Base-by-base conservation (phyloP, 2,329 filamentous ascomycete species). In the Septoria linicola region DNA sequence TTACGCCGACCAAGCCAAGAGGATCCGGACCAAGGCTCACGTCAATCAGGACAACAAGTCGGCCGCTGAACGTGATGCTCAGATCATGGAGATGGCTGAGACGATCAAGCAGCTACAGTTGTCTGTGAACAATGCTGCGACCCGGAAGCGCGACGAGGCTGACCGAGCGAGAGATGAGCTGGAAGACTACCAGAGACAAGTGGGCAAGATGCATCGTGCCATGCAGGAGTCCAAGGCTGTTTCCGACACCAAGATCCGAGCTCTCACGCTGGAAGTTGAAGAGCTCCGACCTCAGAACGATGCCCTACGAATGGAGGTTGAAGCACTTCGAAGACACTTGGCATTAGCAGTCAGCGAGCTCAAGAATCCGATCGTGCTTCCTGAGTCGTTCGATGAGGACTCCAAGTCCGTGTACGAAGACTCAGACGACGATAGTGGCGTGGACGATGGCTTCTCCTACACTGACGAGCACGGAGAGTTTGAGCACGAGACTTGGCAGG, bases 1-100 rank as follows among this genome's bases (percentile, higher is more conserved):
- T 31, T 99, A 99, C 70, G 93, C 93, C 16, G 92, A 99, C 70
- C 92, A 97, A 72, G 93, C 93, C 55, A 99, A 99, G 76, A 87
- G 88, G 50, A 99, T 99, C 73, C 89, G 91, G 66, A 97, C 91
- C 27, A 86, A 89, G 43, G 93, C 93, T 20, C 84, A 91, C 25
- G 88, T 97, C 73, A 99, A 99, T 74, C 90, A 99, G 73, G 91
- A 96, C 70, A 87, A 90, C 63, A 85, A 96, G 61, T 92, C 88
- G 8, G 87, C 89, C 11, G 93, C 92, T 0, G 89, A 97, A 73
- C 85, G 95, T 59, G 93, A 99, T 70, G 90, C 89, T 3, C 89
- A 97, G 71, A 96, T 99, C 63, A 78, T 82, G 1, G 88, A 90
- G 65, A 97, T 99, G 93, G 86, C 89, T 8, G 92, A 96, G 66